Base-by-base conservation (phyloP, 768 basidiomycete genomes). In the Leccinum disarticulatum region DNA sequence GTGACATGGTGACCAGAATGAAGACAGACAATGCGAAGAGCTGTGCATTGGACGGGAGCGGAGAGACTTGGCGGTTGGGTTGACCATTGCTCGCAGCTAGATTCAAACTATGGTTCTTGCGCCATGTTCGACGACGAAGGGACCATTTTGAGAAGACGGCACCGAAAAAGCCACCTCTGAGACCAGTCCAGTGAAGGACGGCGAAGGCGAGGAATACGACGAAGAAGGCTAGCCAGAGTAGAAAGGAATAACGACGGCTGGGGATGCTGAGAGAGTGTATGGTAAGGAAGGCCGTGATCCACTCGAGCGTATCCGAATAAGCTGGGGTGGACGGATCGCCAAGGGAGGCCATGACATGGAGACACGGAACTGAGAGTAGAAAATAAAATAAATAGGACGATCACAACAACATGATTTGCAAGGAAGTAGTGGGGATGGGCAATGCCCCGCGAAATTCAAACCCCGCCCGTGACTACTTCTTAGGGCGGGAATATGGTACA, bases 41-140 rank as follows among this genome's bases (percentile, higher is more conserved):
- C 64, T 88, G 84, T 0, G 83, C 82, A 65, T 91, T 86, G 52
- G 87, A 83, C 2, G 88, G 87, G 4, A 87, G 69, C 7, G 81
- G 75, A 17, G 68, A 53, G 5, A 82, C 79, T 55, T 82, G 80
- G 52, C 66, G 75, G 60, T 76, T 74, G 69, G 35, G 74, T 72
- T 25, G 60, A 66, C 55, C 69, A 67, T 59, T 63, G 64, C 56
- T 41, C 17, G 38, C 17, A 17, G 77, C 76, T 52, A 70, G 63
- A 50, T 76, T 68, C 53, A 81, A 63, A 51, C 74, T 66, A 46
- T 78, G 78, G 55, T 77, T 79, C 67, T 81, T 82, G 49, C 83
- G 75, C 79, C 82, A 83, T n/a, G 85, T 86, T 52, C 81, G 72
- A 46, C 85, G 76, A 17, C 84, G 80, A 17, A 88, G 59, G 6